Conservation (phyloP, 2,329 filamentous ascomycete genomes). For the Raffaelea albimanens region DNA sequence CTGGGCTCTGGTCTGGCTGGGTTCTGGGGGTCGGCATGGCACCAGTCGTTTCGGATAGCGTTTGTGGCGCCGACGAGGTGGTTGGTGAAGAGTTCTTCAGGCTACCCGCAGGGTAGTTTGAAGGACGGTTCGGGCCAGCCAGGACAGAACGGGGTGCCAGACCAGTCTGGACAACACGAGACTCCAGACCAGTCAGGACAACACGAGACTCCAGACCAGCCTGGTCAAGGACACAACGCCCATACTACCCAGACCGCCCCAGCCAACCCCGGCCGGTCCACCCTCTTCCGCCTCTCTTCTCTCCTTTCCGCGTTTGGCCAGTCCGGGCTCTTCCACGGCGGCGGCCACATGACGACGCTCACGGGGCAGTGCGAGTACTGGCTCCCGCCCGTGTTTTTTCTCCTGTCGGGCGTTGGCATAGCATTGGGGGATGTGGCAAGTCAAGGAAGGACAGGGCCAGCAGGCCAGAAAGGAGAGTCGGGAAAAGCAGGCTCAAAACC, state of each 20-base stretch:
- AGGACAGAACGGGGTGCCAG: slow-evolving; percentile 18
- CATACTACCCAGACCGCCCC: no score
- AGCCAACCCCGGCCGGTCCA: neutral
- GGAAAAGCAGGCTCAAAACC: no score
- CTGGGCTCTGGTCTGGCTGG: slow-evolving; percentile 65
- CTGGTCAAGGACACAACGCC: no score
- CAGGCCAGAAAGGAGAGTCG: no score
- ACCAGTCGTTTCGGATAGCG: slow-evolving; percentile 74
- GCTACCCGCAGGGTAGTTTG: slow-evolving; percentile 25
- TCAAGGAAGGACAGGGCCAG: no score
- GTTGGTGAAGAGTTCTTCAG: no score
- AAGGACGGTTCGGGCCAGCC: slow-evolving; percentile 23
- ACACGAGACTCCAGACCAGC: no score
- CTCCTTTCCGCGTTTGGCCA: slow-evolving; percentile 47
- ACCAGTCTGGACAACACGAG: no score
- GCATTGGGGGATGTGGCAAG: slow-evolving; percentile 48
- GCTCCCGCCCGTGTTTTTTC: slow-evolving; percentile 58
- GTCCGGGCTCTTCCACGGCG: slow-evolving; percentile 61
- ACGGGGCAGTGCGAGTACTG: slow-evolving; percentile 38
- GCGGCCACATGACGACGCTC: slow-evolving; percentile 59
- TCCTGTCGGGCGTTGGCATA: slow-evolving; percentile 58
- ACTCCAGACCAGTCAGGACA: no score
- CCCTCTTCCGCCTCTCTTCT: neutral
- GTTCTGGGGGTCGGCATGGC: slow-evolving; percentile 83
- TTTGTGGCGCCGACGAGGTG: slow-evolving; percentile 53